Conservation (phyloP, 1,284 basidiomycete genomes). For the Sanguinoderma infundibulare region DNA sequence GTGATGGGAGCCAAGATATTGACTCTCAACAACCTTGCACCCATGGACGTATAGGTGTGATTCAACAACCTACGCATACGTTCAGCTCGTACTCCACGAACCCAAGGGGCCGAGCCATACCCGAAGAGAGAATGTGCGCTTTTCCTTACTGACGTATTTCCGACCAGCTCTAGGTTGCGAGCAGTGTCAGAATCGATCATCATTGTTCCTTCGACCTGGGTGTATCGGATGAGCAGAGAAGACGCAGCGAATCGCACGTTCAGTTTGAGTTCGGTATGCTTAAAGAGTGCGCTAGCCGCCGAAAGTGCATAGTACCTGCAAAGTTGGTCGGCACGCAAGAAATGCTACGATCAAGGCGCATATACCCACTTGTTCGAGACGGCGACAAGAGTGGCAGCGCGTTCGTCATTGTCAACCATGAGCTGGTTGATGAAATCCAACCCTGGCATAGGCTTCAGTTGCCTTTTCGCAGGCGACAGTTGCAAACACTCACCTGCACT, state of each 20-base stretch:
- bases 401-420: slow-evolving; percentile 76
- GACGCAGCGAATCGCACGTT: slow-evolving; percentile 71
- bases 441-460: slow-evolving; percentile 47
- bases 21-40: slow-evolving; percentile 73
- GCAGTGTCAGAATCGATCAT: slow-evolving; percentile 90
- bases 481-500: slow-evolving; percentile 56
- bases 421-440: slow-evolving; percentile 78
- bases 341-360: slow-evolving; percentile 18
- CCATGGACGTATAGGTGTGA: slow-evolving; percentile 90
- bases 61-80: slow-evolving; percentile 60
- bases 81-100: background rate
- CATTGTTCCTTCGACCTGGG: slow-evolving; percentile 86
- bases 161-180: slow-evolving; percentile 85
- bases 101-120: slow-evolving; percentile 45
- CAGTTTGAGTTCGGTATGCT: slow-evolving; percentile 70
- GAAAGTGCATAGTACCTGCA: slow-evolving; percentile 86
- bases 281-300: slow-evolving; percentile 85
- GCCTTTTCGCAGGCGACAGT: background rate
- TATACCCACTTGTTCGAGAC: slow-evolving; percentile 75
- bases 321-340: background rate
- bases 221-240: slow-evolving; percentile 82
- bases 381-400: slow-evolving; percentile 75
- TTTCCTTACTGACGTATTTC: slow-evolving; percentile 69
- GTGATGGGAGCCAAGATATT: slow-evolving; percentile 87
- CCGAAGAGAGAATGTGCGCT: slow-evolving; percentile 74